Base-by-base conservation (phyloP, 2,329 filamentous ascomycete species). In the Colletotrichum noveboracense region DNA sequence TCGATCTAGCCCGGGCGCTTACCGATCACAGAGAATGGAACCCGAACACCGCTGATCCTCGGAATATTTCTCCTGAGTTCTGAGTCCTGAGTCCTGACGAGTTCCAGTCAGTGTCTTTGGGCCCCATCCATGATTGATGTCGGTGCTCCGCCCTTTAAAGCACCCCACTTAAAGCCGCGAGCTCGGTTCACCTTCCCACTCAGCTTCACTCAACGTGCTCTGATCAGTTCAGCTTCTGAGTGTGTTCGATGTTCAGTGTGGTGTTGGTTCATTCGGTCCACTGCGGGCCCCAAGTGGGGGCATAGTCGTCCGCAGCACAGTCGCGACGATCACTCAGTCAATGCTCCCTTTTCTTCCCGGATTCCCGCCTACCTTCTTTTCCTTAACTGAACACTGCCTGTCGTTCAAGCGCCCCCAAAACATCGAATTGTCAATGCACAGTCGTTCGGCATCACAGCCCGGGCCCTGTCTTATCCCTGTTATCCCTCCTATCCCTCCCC, bases 1-100 rank as follows among this genome's bases (percentile, higher is more conserved):
- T 34, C 13, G 30, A 52, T 65, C 60, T 56, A 34, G 66, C 38
- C n/a, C 64, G 38, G 64, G 73, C 73, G 73, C 73, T 75, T 75
- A 75, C 43, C 68, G 38, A 36, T 66, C 58, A 43, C 30, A 48
- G 10, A 48, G 43, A 21, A 12, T n/a, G 18, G 18, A 48, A 48
- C 9, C 38, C 16, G 13, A 61, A n/a, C 55, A 58, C n/a, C 36
- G 55, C 55, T 65, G 64, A 48, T 48, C n/a, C 32, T 38, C 48
- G 34, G 34, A 34, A 32, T 10, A 61, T 48, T 48, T 48, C 43
- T 48, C 43, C n/a, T 48, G 18, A 48, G 38, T 48, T 16, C 38
- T 38, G 36, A 38, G 36, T 38, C 36, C 38, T 38, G 36, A 18
- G 36, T 38, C 36, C 36, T 38, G 36, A 38, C 7, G 36, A 18